Evolutionary conservation across 2,329 filamentous ascomycete genomes (phyloP), one percentile per base, ranked within the genome.

Genomic region (Fusarium chaquense): DNA sequence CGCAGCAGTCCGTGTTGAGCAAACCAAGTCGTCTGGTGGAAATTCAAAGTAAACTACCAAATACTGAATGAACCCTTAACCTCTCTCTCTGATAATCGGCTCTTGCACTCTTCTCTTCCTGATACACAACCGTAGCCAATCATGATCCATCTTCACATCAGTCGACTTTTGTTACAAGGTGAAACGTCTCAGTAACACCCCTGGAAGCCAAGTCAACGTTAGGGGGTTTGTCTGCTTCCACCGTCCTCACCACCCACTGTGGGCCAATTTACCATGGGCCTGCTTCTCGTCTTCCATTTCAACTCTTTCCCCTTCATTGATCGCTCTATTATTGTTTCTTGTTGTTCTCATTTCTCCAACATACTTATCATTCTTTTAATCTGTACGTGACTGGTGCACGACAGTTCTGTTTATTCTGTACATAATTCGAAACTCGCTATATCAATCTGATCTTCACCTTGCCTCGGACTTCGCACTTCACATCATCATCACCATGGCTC

Each of bases 161-260:
- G 58, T 75, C 73, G 71, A 75, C 58, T 72, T 71, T 75, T 78
- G 75, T 69, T 66, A 72, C 83, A 84, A 70, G 59, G 79, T 85
- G 83, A 85, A 85, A 85, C 83, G 70, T 73, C 73, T 76, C 71
- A 72, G 59, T 54, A 49, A 64, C 51, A 51, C 66, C 70, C 71
- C 62, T 69, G 47, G 54, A 43, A 70, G 67, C 54, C 67, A 61
- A 67, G 62, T 58, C 56, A 50, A 51, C 38, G 40, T 54, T 64
- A 65, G 64, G 69, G 69, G 67, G 63, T 58, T 28, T 36, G 22
- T 28, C 35, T 38, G 18, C 61, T 64, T 66, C 60, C 62, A 67
- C 72, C 73, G 66, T 58, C 56, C 49, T 59, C 67, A 72, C 70
- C 70, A 71, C 54, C 53, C 30, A 22, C 52, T 65, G 67, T 70